Conservation (phyloP, 2,329 filamentous ascomycete species). For the Sphaerulina musiva region DNA sequence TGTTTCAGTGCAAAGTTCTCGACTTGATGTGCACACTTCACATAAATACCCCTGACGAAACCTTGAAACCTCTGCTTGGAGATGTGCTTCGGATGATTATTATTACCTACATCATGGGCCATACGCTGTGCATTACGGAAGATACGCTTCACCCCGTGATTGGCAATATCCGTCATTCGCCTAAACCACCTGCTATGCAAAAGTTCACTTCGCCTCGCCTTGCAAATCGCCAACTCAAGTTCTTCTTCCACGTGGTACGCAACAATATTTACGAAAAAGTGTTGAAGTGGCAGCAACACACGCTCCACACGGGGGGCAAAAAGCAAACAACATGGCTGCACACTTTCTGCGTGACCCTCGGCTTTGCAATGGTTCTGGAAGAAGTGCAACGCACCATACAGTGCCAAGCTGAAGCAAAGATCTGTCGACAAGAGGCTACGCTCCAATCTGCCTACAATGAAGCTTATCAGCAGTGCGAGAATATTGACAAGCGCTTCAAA, state of each 20-base stretch:
- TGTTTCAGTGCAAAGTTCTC: constrained; percentile 40
- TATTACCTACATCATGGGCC: constrained; percentile 46
- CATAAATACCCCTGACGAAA: constrained; percentile 25
- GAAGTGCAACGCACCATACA: constrained; percentile 44
- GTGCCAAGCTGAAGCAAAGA: constrained; percentile 38
- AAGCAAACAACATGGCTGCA: constrained; percentile 43
- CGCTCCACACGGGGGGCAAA: constrained; percentile 38
- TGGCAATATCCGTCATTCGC: constrained; percentile 35
- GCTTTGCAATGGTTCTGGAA: constrained; percentile 45
- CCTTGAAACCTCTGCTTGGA: constrained; percentile 37
- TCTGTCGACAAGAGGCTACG: constrained; percentile 26
- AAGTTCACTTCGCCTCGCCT: constrained; percentile 37
- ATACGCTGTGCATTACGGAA: constrained; percentile 41
- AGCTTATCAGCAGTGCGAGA: constrained; percentile 38
- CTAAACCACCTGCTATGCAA: constrained; percentile 23
- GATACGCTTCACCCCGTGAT: constrained; percentile 35
- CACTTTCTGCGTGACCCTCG: constrained; percentile 43
- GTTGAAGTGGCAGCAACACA: constrained; percentile 44
- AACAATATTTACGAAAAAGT: constrained; percentile 38
- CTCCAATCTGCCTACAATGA: constrained; percentile 7
- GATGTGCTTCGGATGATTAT: constrained; percentile 43
- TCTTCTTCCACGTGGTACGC: constrained; percentile 44
- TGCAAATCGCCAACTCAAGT: constrained; percentile 46
- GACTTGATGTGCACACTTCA: constrained; percentile 36
- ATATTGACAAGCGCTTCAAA: constrained; percentile 41